A percentile compares a stretch with the other conserved stretches of the same genome.
Evolutionary conservation across 176 grass and related monocot genomes (phyloP).

Genomic region (Cenchrus americanus): DNA sequence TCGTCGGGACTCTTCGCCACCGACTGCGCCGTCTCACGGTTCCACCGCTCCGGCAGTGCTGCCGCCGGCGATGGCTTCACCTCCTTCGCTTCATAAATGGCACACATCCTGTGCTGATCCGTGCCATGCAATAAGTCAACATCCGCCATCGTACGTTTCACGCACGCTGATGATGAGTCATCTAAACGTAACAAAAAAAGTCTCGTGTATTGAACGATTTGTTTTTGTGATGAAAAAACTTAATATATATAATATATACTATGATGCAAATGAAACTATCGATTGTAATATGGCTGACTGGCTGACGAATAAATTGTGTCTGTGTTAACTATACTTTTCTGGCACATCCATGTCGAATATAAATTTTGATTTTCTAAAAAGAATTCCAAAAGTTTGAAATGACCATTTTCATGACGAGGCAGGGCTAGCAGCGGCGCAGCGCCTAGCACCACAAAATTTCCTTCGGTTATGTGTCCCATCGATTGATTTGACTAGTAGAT

Average conservation of each 20-base stretch:
- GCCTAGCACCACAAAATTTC: not conserved
- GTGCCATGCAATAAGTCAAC: conserved; percentile 15
- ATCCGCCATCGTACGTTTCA: not conserved
- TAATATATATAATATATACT: not conserved
- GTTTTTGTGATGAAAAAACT: not conserved
- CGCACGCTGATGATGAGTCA: not conserved
- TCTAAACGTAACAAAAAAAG: not conserved
- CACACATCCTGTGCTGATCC: not conserved
- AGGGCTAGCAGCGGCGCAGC: too few species aligned
- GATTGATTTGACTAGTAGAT: too few species aligned
- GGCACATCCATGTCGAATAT: not conserved
- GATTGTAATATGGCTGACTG: not conserved
- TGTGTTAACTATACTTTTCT: not conserved
- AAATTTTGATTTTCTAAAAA: not conserved
- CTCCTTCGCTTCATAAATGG: conserved; percentile 19
- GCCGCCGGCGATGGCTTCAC: not conserved
- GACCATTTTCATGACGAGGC: not conserved
- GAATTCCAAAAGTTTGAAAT: too few species aligned
- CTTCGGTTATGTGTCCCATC: too few species aligned
- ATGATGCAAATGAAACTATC: not conserved
- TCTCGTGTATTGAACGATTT: not conserved
- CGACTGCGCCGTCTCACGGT: conserved; percentile 36
- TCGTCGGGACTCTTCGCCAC: conserved; percentile 30
- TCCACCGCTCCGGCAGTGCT: not conserved
- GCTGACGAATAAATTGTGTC: not conserved